Percentiles rank a stretch among this genome's conserved stretches.
Conservation (phyloP, 2,329 filamentous ascomycete species). For the Incumbomyces delicatus region DNA sequence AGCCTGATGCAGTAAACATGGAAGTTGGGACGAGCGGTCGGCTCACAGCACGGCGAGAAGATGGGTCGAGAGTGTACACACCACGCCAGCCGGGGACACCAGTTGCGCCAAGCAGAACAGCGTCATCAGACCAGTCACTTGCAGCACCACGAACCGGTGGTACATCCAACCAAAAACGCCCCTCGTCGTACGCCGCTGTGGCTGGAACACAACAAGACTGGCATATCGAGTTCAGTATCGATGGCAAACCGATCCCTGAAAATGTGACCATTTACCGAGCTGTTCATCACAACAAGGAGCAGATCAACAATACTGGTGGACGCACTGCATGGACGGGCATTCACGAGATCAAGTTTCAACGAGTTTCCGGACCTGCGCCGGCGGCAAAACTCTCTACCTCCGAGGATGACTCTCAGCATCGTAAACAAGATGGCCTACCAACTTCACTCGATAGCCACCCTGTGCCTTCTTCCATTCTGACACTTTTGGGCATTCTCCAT, state of each 20-base stretch:
- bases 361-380: constrained; percentile 72
- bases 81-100: constrained; percentile 53
- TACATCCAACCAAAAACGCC: constrained; percentile 33
- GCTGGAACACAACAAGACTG: constrained; percentile 79
- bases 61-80: constrained; percentile 76
- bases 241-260: constrained; percentile 71
- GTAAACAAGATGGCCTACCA: constrained; percentile 48
- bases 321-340: constrained; percentile 83
- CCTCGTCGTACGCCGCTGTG: constrained; percentile 62
- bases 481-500: constrained; percentile 80
- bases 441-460: constrained; percentile 73
- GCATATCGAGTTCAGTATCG: constrained; percentile 92
- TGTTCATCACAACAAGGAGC: constrained; percentile 61
- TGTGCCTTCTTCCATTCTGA: constrained; percentile 76
- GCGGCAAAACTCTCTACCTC: constrained; percentile 37
- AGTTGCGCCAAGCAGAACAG: constrained; percentile 17
- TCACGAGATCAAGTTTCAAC: constrained; percentile 85
- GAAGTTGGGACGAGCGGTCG: constrained; percentile 80
- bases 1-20: constrained; percentile 81
- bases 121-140: constrained; percentile 15
- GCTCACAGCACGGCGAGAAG: constrained; percentile 82
- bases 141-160: constrained; percentile 23
- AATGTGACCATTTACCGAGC: constrained; percentile 95
- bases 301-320: constrained; percentile 55
- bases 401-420: constrained; percentile 43